Evolutionary conservation across 2,329 filamentous ascomycete species (phyloP).

Genomic region (Trichoderma sp.): DNA sequence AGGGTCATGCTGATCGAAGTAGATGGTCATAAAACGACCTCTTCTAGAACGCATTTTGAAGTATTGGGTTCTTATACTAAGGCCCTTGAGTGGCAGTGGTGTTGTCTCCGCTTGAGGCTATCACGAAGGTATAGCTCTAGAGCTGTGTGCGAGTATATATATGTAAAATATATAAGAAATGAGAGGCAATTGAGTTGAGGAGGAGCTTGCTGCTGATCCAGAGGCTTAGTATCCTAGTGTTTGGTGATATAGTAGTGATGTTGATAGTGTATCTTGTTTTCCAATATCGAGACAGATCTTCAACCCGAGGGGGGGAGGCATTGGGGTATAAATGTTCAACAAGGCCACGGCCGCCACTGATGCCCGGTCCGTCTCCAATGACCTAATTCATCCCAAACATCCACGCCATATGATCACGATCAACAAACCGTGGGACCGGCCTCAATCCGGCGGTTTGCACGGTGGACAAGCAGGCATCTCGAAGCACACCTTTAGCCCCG

Average conservation of each 20-base stretch:
- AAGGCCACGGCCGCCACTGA: constrained; percentile 2
- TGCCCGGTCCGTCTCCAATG: neutral
- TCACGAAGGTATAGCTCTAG: neutral
- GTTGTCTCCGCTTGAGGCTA: neutral
- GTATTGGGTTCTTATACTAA: neutral
- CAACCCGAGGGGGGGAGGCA: neutral
- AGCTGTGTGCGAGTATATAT: neutral
- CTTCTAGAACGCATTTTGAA: constrained; percentile 19
- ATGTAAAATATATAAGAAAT: neutral
- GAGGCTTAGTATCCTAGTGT: neutral
- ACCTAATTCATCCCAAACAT: constrained; percentile 6
- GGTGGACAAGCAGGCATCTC: constrained; percentile 6
- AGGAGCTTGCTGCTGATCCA: neutral
- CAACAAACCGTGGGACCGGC: constrained; percentile 10
- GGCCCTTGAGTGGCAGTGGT: constrained; percentile 3
- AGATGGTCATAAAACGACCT: constrained; percentile 31
- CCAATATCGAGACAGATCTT: neutral
- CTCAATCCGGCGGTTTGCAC: constrained; percentile 14
- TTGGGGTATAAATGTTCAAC: constrained; percentile 14
- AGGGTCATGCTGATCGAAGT: constrained; percentile 44
- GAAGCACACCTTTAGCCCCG: neutral
- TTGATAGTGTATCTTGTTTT: neutral
- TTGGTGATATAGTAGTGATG: neutral
- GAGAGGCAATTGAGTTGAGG: neutral
- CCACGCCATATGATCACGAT: constrained; percentile 12